These are phyloP conservation scores for Boletellus deceptivus DNA, from an alignment of 1,284 basidiomycete genomes.

Conservation along the genomic window DNA sequence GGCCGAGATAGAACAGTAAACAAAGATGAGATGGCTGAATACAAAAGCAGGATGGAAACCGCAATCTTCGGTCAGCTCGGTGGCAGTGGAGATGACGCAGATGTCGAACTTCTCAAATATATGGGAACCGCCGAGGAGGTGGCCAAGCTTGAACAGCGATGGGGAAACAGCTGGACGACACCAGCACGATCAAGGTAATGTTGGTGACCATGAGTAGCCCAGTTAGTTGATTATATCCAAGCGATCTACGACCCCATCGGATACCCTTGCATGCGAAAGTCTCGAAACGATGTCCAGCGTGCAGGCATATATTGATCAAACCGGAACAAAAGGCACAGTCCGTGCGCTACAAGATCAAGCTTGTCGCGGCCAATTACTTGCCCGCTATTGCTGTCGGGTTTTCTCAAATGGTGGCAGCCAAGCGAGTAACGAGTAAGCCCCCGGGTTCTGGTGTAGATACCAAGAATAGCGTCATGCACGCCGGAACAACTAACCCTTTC, in stretches of 20 bases:
- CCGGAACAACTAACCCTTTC: conserved; percentile 81
- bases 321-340: conserved; percentile 96
- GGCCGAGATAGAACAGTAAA: conserved; percentile 60
- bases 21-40: conserved; percentile 73
- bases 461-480: conserved; percentile 50
- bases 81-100: conserved; percentile 61
- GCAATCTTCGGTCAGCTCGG: conserved; percentile 51
- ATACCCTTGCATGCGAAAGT: conserved; percentile 91
- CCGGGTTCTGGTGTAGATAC: conserved; percentile 42
- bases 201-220: neutral
- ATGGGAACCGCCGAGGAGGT: conserved; percentile 64
- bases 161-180: conserved; percentile 78
- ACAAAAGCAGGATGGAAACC: conserved; percentile 66
- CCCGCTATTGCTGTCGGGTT: conserved; percentile 80
- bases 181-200: conserved; percentile 61
- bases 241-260: conserved; percentile 81
- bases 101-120: conserved; percentile 66
- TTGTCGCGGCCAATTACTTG: conserved; percentile 91
- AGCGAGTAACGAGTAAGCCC: conserved; percentile 46
- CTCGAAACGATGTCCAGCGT: conserved; percentile 92
- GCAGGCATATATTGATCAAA: conserved; percentile 95
- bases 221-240: conserved; percentile 33
- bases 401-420: conserved; percentile 53
- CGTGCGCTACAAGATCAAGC: conserved; percentile 94
- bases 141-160: conserved; percentile 74